Evolutionary conservation across 176 grass and related monocot genomes (phyloP).

Genomic region (Echinochloa phyllopogon): DNA sequence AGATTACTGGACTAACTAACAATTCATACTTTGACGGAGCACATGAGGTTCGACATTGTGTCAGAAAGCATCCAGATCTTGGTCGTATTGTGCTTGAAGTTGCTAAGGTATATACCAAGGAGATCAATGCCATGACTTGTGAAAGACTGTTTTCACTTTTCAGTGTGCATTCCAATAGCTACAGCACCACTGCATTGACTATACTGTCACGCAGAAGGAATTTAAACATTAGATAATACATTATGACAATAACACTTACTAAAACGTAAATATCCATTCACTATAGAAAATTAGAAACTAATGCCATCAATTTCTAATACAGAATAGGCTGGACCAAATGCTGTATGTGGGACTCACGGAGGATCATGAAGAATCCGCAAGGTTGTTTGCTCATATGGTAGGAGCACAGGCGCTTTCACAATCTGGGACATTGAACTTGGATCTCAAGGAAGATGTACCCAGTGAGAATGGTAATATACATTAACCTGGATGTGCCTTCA

Average conservation of each 20-base stretch:
- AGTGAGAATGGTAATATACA: conserved; percentile 55
- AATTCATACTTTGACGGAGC: conserved; percentile 78
- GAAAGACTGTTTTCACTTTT: conserved; percentile 6
- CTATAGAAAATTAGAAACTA: conserved; percentile 23
- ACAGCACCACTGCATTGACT: conserved; percentile 3
- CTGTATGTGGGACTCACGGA: conserved; percentile 90
- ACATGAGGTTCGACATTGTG: conserved; percentile 83
- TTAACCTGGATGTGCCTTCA: not conserved
- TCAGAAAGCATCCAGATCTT: conserved; percentile 74
- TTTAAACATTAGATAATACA: not conserved
- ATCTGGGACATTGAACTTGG: conserved; percentile 61
- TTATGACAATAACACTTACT: conserved; percentile 14
- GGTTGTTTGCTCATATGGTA: conserved; percentile 94
- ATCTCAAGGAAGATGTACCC: conserved; percentile 52
- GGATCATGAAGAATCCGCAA: conserved; percentile 91
- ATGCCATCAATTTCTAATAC: conserved; percentile 45
- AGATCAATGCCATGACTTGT: not conserved
- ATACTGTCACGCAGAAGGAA: not conserved
- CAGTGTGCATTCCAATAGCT: conserved; percentile 12
- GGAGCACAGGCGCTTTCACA: conserved; percentile 93
- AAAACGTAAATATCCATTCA: conserved; percentile 28
- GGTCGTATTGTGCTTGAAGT: conserved; percentile 82
- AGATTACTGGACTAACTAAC: conserved; percentile 94
- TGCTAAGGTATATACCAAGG: conserved; percentile 76
- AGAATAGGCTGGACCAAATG: conserved; percentile 92